phyloP scores from a whole-genome alignment of 192 early-diverging fungal genomes.

The Rhizoclosmatium sp. region DNA sequence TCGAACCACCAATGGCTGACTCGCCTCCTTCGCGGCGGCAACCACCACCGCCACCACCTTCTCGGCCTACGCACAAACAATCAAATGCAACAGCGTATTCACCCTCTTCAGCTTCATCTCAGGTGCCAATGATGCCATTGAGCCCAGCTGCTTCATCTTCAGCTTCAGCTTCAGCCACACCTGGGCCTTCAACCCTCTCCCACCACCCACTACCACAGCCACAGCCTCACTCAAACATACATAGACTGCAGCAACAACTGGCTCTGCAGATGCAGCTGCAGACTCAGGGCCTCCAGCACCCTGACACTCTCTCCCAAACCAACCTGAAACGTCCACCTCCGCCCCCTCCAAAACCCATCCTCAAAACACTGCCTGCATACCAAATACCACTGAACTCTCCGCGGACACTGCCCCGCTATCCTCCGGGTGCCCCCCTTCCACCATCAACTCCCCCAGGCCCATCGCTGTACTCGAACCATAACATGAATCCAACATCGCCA shows the following conservation, averaged over 20 bases:
- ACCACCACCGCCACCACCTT: no score
- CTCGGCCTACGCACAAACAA: no score
- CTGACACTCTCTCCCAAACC: neutral
- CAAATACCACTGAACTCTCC: neutral
- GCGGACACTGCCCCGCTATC: neutral
- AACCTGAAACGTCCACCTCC: neutral
- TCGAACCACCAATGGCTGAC: no score
- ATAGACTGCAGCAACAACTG: neutral
- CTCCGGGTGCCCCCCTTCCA: neutral
- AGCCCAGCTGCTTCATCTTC: neutral
- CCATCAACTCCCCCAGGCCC: neutral
- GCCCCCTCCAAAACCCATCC: neutral
- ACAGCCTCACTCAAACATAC: neutral
- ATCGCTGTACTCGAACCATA: constrained; percentile 21
- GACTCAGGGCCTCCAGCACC: no score
- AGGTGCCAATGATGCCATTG: neutral
- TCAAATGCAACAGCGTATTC: no score
- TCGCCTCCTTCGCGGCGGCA: no score
- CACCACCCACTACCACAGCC: neutral
- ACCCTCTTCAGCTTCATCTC: neutral
- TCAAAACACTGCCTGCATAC: no score
- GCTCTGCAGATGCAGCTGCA: no score
- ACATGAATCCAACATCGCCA: constrained; percentile 23
- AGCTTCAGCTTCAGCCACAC: constrained; percentile 1
- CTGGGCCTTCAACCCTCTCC: neutral